Percentiles rank a stretch among this genome's conserved stretches.
These are phyloP conservation scores for Hyparrhenia diplandra DNA, from an alignment of 176 grass and related monocot genomes.

Conservation along the genomic window DNA sequence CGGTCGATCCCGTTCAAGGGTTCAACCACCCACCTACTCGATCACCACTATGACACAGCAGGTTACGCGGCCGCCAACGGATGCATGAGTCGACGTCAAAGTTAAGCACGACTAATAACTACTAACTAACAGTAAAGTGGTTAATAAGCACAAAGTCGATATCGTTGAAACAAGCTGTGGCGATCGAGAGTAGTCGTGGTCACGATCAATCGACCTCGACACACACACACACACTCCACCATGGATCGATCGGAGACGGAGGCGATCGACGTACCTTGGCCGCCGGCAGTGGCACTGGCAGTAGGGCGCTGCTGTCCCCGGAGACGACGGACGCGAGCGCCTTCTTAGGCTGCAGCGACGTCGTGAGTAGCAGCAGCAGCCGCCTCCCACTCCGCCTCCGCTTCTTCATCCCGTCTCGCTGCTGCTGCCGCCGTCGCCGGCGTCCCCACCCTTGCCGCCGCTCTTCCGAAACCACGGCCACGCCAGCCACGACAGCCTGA, in stretches of 20 bases:
- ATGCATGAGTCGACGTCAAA: background rate
- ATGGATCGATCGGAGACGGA: background rate
- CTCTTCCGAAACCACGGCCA: background rate
- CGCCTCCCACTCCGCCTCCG: background rate
- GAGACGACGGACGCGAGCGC: constrained; percentile 24
- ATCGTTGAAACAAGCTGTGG: background rate
- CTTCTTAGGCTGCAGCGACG: constrained; percentile 25
- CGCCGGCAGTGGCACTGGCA: background rate
- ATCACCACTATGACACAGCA: background rate
- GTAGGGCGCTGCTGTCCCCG: background rate
- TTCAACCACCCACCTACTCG: constrained; percentile 8
- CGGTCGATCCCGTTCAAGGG: background rate
- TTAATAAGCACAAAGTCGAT: background rate
- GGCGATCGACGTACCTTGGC: background rate
- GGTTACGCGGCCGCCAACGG: background rate
- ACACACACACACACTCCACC: no score
- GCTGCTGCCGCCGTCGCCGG: background rate
- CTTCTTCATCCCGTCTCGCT: no score
- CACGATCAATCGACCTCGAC: no score
- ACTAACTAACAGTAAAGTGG: background rate
- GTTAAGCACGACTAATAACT: background rate
- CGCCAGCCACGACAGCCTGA: constrained; percentile 1
- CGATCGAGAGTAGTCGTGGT: no score
- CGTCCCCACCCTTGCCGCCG: background rate
- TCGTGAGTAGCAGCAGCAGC: constrained; percentile 15